These are phyloP conservation scores for Liriodendron chinense DNA, from an alignment of 164 flowering plant genomes.

Conservation along the genomic window DNA sequence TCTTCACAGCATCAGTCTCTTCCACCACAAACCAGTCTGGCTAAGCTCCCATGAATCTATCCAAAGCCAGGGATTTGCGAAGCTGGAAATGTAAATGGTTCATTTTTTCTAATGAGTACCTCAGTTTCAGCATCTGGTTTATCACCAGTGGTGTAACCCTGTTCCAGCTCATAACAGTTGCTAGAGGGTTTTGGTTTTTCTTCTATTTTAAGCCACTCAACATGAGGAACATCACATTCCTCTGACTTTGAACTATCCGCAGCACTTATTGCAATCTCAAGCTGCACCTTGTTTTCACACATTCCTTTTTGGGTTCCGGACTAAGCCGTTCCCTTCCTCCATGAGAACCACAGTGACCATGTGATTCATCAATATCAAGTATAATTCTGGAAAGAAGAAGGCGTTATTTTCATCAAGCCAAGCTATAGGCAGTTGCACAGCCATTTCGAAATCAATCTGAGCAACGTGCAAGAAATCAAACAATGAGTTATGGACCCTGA, in stretches of 20 bases:
- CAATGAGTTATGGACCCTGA: slow-evolving; percentile 36
- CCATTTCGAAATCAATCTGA: slow-evolving; percentile 52
- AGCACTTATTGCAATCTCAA: slow-evolving; percentile 67
- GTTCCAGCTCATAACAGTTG: slow-evolving; percentile 18
- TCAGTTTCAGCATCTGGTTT: slow-evolving; percentile 20
- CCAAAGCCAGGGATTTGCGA: slow-evolving; percentile 23
- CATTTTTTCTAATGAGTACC: slow-evolving; percentile 30
- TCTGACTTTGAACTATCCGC: slow-evolving; percentile 26
- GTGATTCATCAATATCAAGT: slow-evolving; percentile 23
- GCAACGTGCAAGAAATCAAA: slow-evolving; percentile 74
- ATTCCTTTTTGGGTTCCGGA: slow-evolving; percentile 29
- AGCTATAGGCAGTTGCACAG: slow-evolving; percentile 58
- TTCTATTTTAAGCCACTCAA: slow-evolving; percentile 33
- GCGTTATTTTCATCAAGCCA: slow-evolving; percentile 83
- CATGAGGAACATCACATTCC: slow-evolving; percentile 45
- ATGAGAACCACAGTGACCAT: slow-evolving; percentile 20
- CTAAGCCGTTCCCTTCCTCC: slow-evolving; percentile 16
- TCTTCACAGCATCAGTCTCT: slow-evolving; percentile 4
- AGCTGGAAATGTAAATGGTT: slow-evolving; percentile 11
- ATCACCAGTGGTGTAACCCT: slow-evolving; percentile 28
- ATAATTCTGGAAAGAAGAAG: slow-evolving; percentile 78
- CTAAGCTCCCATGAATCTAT: slow-evolving; percentile 4
- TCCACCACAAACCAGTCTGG: slow-evolving; percentile 2
- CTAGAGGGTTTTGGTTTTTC: slow-evolving; percentile 19
- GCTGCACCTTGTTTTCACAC: slow-evolving; percentile 62